Conservation (phyloP, 202 grass and related monocot genomes). For the Zizania palustris region DNA sequence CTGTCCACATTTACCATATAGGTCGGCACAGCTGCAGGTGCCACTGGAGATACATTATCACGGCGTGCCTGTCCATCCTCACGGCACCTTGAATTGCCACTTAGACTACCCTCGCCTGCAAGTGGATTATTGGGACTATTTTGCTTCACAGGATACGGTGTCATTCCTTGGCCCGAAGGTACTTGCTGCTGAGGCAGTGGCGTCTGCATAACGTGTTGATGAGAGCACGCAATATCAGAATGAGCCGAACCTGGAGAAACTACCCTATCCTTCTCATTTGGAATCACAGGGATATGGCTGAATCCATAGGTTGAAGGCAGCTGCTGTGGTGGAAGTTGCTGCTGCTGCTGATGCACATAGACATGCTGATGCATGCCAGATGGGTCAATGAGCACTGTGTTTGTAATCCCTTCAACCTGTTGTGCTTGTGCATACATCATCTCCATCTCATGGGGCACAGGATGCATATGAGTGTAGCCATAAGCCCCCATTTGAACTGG, state of each 20-base stretch:
- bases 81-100: slow-evolving; percentile 56
- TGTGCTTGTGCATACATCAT: slow-evolving; percentile 28
- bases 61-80: slow-evolving; percentile 46
- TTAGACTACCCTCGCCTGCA: slow-evolving; percentile 53
- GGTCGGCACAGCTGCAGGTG: slow-evolving; percentile 46
- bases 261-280: slow-evolving; percentile 52
- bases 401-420: slow-evolving; percentile 48
- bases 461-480: slow-evolving; percentile 67
- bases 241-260: slow-evolving; percentile 51
- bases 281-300: slow-evolving; percentile 47
- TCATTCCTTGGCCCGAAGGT: slow-evolving; percentile 42
- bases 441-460: slow-evolving; percentile 44
- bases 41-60: slow-evolving; percentile 41
- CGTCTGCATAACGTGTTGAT: slow-evolving; percentile 34
- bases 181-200: slow-evolving; percentile 40
- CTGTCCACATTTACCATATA: slow-evolving; percentile 64
- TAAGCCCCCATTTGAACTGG: slow-evolving; percentile 58
- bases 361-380: slow-evolving; percentile 53
- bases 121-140: slow-evolving; percentile 37
- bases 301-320: slow-evolving; percentile 52
- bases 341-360: slow-evolving; percentile 53
- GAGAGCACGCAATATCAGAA: slow-evolving; percentile 34
- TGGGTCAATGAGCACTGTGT: slow-evolving; percentile 46
- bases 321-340: slow-evolving; percentile 45
- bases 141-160: slow-evolving; percentile 50